Evolutionary conservation across 1,139 yeast species (phyloP), one percentile per base, ranked within the genome.

Genomic region (Taphrina flavorubra): DNA sequence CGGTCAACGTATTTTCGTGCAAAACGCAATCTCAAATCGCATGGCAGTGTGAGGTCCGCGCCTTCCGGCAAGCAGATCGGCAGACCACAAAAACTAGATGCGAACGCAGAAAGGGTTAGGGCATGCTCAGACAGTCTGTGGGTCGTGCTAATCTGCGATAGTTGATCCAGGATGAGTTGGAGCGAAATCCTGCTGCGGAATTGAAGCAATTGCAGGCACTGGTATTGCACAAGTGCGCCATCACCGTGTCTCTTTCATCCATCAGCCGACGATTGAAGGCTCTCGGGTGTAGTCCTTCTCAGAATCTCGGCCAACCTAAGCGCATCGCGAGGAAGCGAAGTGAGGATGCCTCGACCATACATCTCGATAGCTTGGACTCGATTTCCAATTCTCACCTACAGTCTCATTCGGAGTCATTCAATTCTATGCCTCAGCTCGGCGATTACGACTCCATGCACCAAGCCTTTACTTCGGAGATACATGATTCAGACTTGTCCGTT

Each of bases 31-130:
- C 40, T 58, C n/a, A 58, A 58, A 14, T 58, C 62, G 13, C 62
- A 58, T 58, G 62, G 62, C 13, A 58, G 53, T 14, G 62, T 58
- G 18, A n/a, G 62, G n/a, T 58, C 53, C 7, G 53, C 62, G 16
- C 62, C 51, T 14, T 58, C 62, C 25, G 62, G 62, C 14, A 58
- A 58, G 31, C 62, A 58, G 42, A 58, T 58, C 4, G 62, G 62
- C 6, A 16, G 62, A 44, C 62, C 62, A 31, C 62, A 58, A 8
- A 58, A 58, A 39, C 31, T 58, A n/a, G 53, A 58, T 40, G 62
- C 62, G 6, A 42, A 25, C 14, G 62, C 62, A 8, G 62, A 58
- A 44, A 18, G 42, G 39, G 62, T 58, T 25, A 25, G 31, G 16
- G 61, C 37, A 20, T 14, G 42, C 51, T 46, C 51, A 46, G 10